These are phyloP conservation scores for Colletotrichum noveboracense DNA, from an alignment of 2,329 filamentous ascomycete species.

Conservation along the genomic window DNA sequence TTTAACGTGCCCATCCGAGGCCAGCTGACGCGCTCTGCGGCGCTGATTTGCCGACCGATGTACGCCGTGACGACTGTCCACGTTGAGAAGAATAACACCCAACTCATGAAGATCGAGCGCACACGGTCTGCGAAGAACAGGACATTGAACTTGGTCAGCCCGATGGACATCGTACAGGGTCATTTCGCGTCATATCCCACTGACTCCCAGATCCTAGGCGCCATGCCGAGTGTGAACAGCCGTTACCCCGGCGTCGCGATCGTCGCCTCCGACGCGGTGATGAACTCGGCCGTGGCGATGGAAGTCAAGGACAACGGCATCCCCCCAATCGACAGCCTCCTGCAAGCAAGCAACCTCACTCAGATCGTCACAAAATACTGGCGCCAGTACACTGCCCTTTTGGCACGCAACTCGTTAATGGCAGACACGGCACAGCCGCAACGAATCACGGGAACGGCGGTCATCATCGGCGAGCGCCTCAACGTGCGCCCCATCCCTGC, in stretches of 20 bases:
- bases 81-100: conserved; percentile 27
- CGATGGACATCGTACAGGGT: conserved; percentile 29
- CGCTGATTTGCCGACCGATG: conserved; percentile 30
- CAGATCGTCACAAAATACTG: conserved; percentile 35
- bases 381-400: conserved; percentile 36
- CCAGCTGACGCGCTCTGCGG: conserved; percentile 26
- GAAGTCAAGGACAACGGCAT: conserved; percentile 24
- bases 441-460: conserved; percentile 25
- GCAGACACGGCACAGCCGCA: background rate
- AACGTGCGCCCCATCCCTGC: conserved; percentile 32
- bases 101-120: conserved; percentile 22
- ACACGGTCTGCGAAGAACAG: background rate
- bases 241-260: conserved; percentile 27
- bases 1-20: conserved; percentile 23
- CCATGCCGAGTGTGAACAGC: conserved; percentile 6
- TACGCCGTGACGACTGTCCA: conserved; percentile 28
- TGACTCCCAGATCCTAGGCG: conserved; percentile 3
- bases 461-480: conserved; percentile 33
- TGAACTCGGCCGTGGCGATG: conserved; percentile 37
- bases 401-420: conserved; percentile 36
- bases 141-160: conserved; percentile 24
- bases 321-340: conserved; percentile 27
- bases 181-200: conserved; percentile 27
- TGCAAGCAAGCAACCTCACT: conserved; percentile 28
- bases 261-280: conserved; percentile 35